Conservation (phyloP, 2,329 filamentous ascomycete species). For the Magnaporthiopsis rhizophila region DNA sequence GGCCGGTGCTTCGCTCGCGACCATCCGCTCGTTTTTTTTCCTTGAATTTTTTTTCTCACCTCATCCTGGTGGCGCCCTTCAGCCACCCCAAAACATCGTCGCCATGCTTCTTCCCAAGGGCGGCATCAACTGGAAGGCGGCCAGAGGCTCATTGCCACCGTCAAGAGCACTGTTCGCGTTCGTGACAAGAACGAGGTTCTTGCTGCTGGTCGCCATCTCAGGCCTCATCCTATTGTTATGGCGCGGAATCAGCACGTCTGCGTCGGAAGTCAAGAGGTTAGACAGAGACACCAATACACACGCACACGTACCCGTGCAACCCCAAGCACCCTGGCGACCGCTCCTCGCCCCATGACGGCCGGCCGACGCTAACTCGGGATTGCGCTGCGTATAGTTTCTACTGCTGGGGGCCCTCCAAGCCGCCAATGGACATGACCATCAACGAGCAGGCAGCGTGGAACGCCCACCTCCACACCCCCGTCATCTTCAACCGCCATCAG, state of each 20-base stretch:
- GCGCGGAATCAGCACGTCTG: conserved; percentile 73
- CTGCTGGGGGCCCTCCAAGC: conserved; percentile 90
- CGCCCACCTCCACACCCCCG: conserved; percentile 79
- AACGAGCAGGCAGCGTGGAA: conserved; percentile 91
- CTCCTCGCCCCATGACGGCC: not conserved
- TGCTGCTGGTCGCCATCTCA: conserved; percentile 63
- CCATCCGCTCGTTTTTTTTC: conserved; percentile 8
- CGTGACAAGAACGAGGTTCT: conserved; percentile 68
- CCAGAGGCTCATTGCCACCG: conserved; percentile 70
- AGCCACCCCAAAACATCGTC: conserved; percentile 29
- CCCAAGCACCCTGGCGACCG: not conserved
- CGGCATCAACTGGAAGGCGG: conserved; percentile 87
- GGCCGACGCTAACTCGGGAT: conserved; percentile 8
- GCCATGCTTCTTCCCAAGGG: conserved; percentile 86
- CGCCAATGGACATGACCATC: conserved; percentile 89
- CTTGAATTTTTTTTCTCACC: conserved; percentile 16
- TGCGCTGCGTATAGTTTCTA: conserved; percentile 66
- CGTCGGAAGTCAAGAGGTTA: conserved; percentile 87
- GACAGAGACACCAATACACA: conserved; percentile 16
- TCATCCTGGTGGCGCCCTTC: conserved; percentile 30
- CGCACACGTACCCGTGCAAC: not conserved
- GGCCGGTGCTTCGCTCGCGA: not conserved
- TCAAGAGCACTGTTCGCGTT: conserved; percentile 63
- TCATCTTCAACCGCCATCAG: conserved; percentile 92
- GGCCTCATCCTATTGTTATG: conserved; percentile 75